Evolutionary conservation across 805 yeast species (phyloP), one percentile per base, ranked within the genome.

Genomic region (Metschnikowia continentalis): DNA sequence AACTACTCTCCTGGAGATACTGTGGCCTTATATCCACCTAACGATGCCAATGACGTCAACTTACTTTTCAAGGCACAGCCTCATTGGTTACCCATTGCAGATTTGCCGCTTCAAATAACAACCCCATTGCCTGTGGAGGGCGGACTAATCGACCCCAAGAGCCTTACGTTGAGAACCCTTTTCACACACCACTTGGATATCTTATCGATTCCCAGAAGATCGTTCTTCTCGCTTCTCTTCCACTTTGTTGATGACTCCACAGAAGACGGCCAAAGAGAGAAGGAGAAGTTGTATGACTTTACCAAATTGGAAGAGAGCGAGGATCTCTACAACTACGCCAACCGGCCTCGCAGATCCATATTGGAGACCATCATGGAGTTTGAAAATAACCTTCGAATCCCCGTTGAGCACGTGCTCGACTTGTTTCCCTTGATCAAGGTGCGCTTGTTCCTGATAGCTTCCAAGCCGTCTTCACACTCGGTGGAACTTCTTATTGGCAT

Each of bases 261-360:
- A 13, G 83, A 88, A 5, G 71, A 76, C 17, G 94, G 87, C 50
- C 80, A 79, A 49, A 74, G 92, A 51, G 97, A 92, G 60, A 70
- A 74, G 35, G 94, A 84, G 46, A 88, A 89, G 60, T 72, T 94
- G 42, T 70, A 71, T 46, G 97, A 94, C 59, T 88, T 94, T 59
- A 80, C 86, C 8, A 71, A 78, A 8, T 75, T 83, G 46, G 85
- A 85, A 41, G 90, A 88, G 46, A 79, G 86, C 47, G 90, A 92
- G 63, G 96, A 88, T 49, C 68, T 91, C 42, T 92, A 83, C 64
- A 84, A 92, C 65, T 94, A 94, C 66, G 95, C 95, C n/a, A 88
- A 90, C 63, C 73, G 98, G 52, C 97, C 98, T 5, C 77, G 97
- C 55, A 68, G 99, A 57, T 90, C 96, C 46, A 78, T 91, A 3